Percentiles rank a stretch among this genome's conserved stretches.
phyloP scores from a whole-genome alignment of 345 rosid species.

The Aethionema arabicum region DNA sequence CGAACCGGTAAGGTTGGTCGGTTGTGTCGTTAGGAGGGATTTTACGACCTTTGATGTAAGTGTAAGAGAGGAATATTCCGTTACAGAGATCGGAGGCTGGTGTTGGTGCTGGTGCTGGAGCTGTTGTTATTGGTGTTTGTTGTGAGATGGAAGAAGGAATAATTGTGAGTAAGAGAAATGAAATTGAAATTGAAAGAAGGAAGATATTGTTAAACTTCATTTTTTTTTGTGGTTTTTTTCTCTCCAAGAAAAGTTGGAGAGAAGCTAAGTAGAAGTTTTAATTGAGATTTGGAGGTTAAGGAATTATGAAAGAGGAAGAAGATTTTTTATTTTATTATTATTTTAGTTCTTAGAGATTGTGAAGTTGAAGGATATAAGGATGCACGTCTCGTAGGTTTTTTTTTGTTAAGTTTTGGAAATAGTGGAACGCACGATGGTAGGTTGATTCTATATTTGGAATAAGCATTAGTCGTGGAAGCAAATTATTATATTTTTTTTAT shows the following conservation, averaged over 20 bases:
- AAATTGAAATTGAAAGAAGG: slow-evolving; percentile 22
- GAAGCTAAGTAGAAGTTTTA: no score
- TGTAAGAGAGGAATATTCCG: slow-evolving; percentile 72
- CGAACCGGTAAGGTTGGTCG: slow-evolving; percentile 80
- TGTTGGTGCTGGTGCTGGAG: slow-evolving; percentile 28
- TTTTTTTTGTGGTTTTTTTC: slow-evolving; percentile 16
- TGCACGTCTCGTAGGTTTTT: no score
- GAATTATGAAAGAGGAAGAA: no score
- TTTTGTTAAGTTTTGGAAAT: no score
- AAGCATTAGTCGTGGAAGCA: no score
- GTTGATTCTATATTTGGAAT: no score
- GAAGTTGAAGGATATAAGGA: no score
- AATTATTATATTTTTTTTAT: no score
- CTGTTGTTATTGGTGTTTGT: slow-evolving; percentile 13
- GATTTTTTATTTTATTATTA: no score
- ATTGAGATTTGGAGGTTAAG: no score
- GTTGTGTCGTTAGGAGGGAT: slow-evolving; percentile 59
- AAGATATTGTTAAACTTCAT: slow-evolving; percentile 25
- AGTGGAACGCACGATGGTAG: no score
- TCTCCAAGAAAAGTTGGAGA: neutral
- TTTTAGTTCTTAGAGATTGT: no score
- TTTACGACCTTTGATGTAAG: slow-evolving; percentile 50
- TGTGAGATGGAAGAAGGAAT: slow-evolving; percentile 49
- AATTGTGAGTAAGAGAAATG: slow-evolving; percentile 23
- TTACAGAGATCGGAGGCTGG: slow-evolving; percentile 64